These are phyloP conservation scores for Lachnellula occidentalis DNA, from an alignment of 2,329 filamentous ascomycete genomes.

Conservation along the genomic window DNA sequence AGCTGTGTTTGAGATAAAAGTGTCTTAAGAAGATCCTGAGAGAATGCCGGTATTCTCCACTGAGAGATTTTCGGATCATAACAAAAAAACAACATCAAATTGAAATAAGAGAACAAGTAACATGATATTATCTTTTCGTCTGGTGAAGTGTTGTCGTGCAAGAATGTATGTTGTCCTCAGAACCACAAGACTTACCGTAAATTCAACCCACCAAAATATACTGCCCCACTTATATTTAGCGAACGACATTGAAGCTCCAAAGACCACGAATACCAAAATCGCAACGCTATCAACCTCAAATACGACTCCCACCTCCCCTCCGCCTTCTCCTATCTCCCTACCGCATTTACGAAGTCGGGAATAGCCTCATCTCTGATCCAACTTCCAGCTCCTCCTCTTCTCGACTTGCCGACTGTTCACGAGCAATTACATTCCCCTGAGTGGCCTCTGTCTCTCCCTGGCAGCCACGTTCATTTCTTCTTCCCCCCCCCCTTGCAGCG, in stretches of 20 bases:
- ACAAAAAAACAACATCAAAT: no score
- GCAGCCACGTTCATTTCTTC: conserved; percentile 21
- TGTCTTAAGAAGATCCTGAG: no score
- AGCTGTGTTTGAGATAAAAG: no score
- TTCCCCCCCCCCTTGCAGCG: conserved; percentile 13
- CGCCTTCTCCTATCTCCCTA: not conserved
- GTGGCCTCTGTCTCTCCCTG: conserved; percentile 13
- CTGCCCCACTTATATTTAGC: conserved; percentile 2
- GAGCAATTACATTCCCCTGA: not conserved
- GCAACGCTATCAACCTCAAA: not conserved
- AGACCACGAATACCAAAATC: conserved; percentile 22
- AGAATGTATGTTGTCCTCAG: no score
- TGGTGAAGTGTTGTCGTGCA: no score
- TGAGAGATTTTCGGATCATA: no score
- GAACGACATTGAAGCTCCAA: conserved; percentile 12
- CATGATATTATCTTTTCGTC: no score
- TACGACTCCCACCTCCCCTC: not conserved
- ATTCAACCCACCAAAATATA: not conserved
- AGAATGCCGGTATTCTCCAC: no score
- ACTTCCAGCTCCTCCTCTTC: not conserved
- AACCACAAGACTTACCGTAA: no score
- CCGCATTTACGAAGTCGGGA: not conserved
- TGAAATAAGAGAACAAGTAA: no score
- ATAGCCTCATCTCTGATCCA: not conserved
- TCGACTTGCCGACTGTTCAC: not conserved